A percentile compares a stretch with the other conserved stretches of the same genome.
Evolutionary conservation across 2,329 filamentous ascomycete genomes (phyloP).

Genomic region (Fusarium pseudograminearum): DNA sequence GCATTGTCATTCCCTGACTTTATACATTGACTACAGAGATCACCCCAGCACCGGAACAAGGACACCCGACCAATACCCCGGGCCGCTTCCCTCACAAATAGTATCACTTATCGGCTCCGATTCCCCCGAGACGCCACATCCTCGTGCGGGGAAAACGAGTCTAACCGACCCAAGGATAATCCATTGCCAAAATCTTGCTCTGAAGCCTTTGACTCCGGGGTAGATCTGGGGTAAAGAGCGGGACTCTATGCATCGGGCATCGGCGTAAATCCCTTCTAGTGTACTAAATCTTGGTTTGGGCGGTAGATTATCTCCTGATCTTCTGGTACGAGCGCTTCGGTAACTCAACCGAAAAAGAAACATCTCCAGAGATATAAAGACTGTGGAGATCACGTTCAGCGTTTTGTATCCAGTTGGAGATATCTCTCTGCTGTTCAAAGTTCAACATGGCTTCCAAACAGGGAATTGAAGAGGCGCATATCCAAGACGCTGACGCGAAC

Average conservation of each 20-base stretch:
- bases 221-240: constrained; percentile 38
- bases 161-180: background rate
- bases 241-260: constrained; percentile 24
- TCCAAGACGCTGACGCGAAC: constrained; percentile 25
- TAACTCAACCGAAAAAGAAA: constrained; percentile 6
- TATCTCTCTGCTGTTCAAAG: background rate
- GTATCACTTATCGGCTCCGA: constrained; percentile 15
- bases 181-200: background rate
- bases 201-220: constrained; percentile 18
- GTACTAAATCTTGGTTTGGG: background rate
- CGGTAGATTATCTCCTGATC: background rate
- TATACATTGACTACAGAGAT: background rate
- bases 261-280: constrained; percentile 7
- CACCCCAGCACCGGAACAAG: background rate
- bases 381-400: background rate
- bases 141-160: background rate
- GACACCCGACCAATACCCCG: background rate
- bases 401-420: background rate
- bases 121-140: constrained; percentile 8
- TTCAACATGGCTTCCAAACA: constrained; percentile 21
- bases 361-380: constrained; percentile 31
- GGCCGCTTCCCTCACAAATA: background rate
- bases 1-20: background rate
- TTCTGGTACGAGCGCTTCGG: constrained; percentile 27
- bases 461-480: constrained; percentile 19